Evolutionary conservation across 345 rosid genomes (phyloP).

Genomic region (Microcos paniculata): DNA sequence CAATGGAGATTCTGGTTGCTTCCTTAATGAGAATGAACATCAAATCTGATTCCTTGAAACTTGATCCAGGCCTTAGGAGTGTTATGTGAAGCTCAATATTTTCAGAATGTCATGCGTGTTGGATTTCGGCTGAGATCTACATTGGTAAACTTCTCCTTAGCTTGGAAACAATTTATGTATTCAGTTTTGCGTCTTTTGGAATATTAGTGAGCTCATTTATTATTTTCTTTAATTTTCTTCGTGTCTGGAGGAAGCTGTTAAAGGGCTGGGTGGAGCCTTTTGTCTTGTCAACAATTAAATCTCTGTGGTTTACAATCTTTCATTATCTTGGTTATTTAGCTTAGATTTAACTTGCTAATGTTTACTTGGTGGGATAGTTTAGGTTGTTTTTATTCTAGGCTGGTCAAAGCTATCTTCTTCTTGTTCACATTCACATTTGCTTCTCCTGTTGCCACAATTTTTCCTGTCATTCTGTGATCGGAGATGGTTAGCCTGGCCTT

Average conservation of each 20-base stretch:
- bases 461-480: background rate
- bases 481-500: background rate
- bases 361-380: background rate
- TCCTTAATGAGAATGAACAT: background rate
- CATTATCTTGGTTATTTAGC: background rate
- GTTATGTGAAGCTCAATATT: conserved; percentile 92
- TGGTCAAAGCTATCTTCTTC: conserved; percentile 1
- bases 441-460: background rate
- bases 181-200: conserved; percentile 8
- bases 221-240: background rate
- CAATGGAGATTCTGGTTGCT: background rate
- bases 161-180: conserved; percentile 7
- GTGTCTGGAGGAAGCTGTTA: background rate
- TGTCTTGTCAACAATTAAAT: background rate
- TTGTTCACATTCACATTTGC: background rate
- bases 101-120: conserved; percentile 98
- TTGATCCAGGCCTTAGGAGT: conserved; percentile 82
- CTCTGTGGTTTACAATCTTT: background rate
- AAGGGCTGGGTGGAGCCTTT: background rate
- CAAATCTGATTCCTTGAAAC: conserved; percentile 15
- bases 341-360: background rate
- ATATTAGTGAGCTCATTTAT: background rate
- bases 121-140: conserved; percentile 92
- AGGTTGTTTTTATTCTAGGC: background rate
- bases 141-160: conserved; percentile 54